Conservation (phyloP, 2,329 filamentous ascomycete species). For the Gnomoniopsis smithogilvyi region DNA sequence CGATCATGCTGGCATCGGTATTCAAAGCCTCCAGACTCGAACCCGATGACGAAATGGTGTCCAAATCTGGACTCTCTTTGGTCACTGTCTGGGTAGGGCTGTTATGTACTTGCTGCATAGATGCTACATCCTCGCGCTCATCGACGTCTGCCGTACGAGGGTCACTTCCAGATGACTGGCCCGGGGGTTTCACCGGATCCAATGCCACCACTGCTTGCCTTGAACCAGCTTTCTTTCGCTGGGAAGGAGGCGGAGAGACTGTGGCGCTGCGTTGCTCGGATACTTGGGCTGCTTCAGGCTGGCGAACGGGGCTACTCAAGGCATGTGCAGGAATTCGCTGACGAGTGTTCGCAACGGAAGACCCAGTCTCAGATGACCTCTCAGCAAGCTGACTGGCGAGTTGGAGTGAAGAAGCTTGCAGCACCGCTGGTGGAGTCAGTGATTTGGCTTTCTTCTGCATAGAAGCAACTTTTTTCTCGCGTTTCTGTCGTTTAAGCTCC, state of each 20-base stretch:
- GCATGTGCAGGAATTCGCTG: neutral
- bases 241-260: neutral
- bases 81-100: neutral
- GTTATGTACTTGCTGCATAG: neutral
- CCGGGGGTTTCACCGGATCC: neutral
- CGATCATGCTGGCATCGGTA: neutral
- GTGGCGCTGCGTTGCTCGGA: neutral
- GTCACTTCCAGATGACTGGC: neutral
- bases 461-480: slow-evolving; percentile 22
- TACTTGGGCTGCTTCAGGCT: neutral
- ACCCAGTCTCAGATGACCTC: neutral
- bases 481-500: slow-evolving; percentile 35
- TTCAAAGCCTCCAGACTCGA: neutral
- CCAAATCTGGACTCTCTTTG: neutral
- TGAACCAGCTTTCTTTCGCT: neutral
- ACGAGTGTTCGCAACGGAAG: neutral
- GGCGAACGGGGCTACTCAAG: neutral
- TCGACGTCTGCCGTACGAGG: neutral
- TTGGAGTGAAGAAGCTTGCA: neutral
- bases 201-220: neutral
- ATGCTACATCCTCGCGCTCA: neutral
- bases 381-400: neutral
- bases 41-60: neutral
- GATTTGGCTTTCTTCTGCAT: slow-evolving; percentile 16
- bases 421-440: neutral